Percentiles rank a stretch among this genome's conserved stretches.
Conservation (phyloP, 352 stramenopile species). For the Phytopythium montanum region DNA sequence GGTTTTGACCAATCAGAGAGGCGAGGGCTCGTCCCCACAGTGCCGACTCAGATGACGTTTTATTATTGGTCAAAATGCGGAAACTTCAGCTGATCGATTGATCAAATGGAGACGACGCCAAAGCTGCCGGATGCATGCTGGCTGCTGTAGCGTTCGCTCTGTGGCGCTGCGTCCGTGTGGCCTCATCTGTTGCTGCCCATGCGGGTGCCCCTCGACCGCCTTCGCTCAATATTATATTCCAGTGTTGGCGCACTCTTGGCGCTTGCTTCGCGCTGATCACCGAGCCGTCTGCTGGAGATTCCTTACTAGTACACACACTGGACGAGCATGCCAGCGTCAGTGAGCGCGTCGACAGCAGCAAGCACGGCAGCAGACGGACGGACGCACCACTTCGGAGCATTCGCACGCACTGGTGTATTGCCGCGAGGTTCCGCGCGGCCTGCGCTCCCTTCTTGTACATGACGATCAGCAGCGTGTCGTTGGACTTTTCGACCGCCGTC, state of each 20-base stretch:
- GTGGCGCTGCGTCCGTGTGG: too few species aligned
- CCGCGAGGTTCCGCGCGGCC: constrained; percentile 55
- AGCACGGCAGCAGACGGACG: too few species aligned
- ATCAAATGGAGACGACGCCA: too few species aligned
- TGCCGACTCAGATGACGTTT: not conserved
- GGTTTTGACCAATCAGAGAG: not conserved
- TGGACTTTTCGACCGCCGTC: constrained; percentile 70
- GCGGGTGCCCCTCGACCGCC: too few species aligned
- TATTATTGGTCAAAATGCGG: not conserved
- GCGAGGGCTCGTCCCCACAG: not conserved
- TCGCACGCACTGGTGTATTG: constrained; percentile 78
- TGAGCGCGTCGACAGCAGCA: not conserved
- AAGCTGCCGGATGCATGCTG: too few species aligned
- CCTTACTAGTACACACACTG: constrained; percentile 64
- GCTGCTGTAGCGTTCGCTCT: too few species aligned
- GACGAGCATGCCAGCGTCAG: not conserved
- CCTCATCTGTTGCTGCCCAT: too few species aligned
- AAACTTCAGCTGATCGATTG: not conserved
- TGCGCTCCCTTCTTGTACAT: constrained; percentile 81
- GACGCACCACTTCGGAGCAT: constrained; percentile 73
- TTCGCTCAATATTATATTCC: constrained; percentile 2
- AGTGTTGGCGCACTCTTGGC: not conserved
- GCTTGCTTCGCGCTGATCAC: constrained; percentile 19
- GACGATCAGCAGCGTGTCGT: constrained; percentile 77
- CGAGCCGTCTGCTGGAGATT: constrained; percentile 63